These are phyloP conservation scores for Saccharomycopsis oosterbeekiorum DNA, from an alignment of 805 yeast genomes.

Conservation along the genomic window DNA sequence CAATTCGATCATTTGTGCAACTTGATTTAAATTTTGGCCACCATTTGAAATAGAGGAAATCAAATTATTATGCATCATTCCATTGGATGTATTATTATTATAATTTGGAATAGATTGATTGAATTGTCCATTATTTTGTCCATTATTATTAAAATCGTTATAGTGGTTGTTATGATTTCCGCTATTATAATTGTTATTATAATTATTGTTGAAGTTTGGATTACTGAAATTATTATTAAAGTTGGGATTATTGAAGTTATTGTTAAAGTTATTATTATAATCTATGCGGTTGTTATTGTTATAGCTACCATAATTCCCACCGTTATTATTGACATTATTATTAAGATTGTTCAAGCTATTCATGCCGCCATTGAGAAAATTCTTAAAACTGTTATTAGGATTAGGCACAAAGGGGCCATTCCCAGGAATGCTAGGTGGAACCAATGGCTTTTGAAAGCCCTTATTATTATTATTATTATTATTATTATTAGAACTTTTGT, in stretches of 20 bases:
- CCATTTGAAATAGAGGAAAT: neutral
- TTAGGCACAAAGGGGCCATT: neutral
- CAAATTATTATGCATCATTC: neutral
- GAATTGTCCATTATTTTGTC: neutral
- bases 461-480: neutral
- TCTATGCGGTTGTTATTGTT: neutral
- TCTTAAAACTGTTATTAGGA: neutral
- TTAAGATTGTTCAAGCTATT: neutral
- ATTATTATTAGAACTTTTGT: neutral
- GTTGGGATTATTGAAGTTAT: neutral
- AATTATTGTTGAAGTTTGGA: neutral
- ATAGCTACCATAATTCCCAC: no score
- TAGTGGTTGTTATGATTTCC: neutral
- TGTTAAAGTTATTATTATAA: neutral
- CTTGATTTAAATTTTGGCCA: slow-evolving; percentile 11
- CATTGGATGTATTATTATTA: neutral
- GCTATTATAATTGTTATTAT: neutral
- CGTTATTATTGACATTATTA: neutral
- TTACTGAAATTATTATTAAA: neutral
- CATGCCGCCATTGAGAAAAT: neutral
- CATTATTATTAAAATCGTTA: neutral
- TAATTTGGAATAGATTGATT: neutral
- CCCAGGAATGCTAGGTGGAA: neutral
- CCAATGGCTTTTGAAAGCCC: neutral
- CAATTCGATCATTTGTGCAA: slow-evolving; percentile 13